Evolutionary conservation across 108 stramenopile species (phyloP), one percentile per base, ranked within the genome.

Genomic region (Fragilariopsis cylindrus): DNA sequence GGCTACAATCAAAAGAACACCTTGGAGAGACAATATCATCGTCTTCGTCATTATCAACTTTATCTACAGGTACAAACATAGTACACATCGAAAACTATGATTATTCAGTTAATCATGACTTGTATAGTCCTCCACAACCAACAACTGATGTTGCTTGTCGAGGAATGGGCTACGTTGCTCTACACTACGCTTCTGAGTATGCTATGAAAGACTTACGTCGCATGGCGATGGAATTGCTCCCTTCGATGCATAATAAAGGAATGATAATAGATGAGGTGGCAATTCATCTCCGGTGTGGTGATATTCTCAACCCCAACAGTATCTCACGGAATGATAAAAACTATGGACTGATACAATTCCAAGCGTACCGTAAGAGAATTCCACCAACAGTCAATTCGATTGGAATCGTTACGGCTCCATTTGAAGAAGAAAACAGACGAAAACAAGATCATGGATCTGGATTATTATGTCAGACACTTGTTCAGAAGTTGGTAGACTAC

Each of bases 251-350:
- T 13, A 21, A 5, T 30, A 52, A 68, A 30, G 49, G 49, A 39
- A 68, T 68, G 16, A 19, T 39, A 47, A 42, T 76, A 44, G 80
- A 81, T 62, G 60, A 76, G n/a, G 80, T 81, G 18, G 80, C 75
- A 1, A 81, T 81, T 47, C 80, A 81, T 60, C 72, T 81, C 50
- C 75, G 80, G 5, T 81, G 80, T 60, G 80, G 80, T 44, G 80
- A 81, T 57, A 43, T 81, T 9, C 18, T 81, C 44, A 55, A 53
- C 48, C 30, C 30, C 30, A 18, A 45, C 5, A 47, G 39, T 5
- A 40, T 40, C 39, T 49, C 75, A 4, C 13, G 45, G 3, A 18
- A 53, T 7, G 75, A 81, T 30, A 71, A 60, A 3, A 73, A 78
- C 40, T 81, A 76, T 65, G 80, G 80, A 7, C 43, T 81, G 18